Base-by-base conservation (phyloP, 2,329 filamentous ascomycete species). In the Pseudovirgaria hyperparasitica region DNA sequence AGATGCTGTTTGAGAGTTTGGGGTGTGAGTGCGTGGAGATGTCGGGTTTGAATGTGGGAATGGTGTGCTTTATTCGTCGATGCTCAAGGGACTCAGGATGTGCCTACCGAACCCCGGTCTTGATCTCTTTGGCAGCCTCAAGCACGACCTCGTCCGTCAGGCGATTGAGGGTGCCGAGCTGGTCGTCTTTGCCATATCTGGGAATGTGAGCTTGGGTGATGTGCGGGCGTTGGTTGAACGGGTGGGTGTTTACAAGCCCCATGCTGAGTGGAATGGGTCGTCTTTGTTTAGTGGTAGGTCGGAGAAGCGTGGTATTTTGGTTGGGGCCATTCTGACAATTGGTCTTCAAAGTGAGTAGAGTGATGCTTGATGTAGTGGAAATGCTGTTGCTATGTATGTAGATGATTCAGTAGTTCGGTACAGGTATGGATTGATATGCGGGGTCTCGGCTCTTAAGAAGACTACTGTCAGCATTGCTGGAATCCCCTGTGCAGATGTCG, bases 161-260 rank as follows among this genome's bases (percentile, higher is more conserved):
- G 16, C 70, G 60, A 43, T 77, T 76, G 12, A 77, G 46, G 14
- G 66, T 68, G 7, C 72, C 73, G 2, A 77, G 55, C 46, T 72
- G 55, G 43, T 75, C 72, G 28, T 63, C 42, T 25, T 59, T 50
- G 25, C 70, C 70, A 43, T 70, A 73, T 4, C 70, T 54, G 5
- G 55, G 20, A n/a, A n/a, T n/a, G n/a, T n/a, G n/a, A n/a, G n/a
- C n/a, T 19, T 5, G 8, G 6, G 12, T 29, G 16, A 33, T 16
- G 9, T 57, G 60, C 60, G 65, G 10, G 29, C 19, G 29, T 20
- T 16, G 15, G 27, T 5, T 15, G 7, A 14, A 20, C 5, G 18
- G 5, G 21, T 9, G n/a, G 19, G 19, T n/a, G 26, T 38, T 31
- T 27, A 39, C 33, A 38, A 25, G 26, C 50, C 51, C 52, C 53